phyloP scores from a whole-genome alignment of 2,329 filamentous ascomycete genomes.

The Paracamarosporium sp. region DNA sequence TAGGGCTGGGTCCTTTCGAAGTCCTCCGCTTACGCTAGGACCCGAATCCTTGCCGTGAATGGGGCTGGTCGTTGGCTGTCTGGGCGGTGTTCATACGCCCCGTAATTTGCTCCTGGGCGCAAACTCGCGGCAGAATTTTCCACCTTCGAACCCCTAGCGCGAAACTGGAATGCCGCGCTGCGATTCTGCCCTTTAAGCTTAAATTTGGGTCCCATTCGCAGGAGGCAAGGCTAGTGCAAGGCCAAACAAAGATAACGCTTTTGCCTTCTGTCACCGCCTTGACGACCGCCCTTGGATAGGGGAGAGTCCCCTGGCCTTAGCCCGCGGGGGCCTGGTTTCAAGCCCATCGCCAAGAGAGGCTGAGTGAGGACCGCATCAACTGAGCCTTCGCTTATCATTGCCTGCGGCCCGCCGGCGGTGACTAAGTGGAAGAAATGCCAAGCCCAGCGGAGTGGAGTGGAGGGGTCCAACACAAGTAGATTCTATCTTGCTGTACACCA shows the following conservation, averaged over 20 bases:
- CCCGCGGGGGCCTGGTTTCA: not conserved
- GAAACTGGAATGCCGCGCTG: not conserved
- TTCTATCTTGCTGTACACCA: no score
- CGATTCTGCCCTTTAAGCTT: not conserved
- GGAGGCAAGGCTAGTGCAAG: not conserved
- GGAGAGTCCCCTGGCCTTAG: not conserved
- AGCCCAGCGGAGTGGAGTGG: not conserved
- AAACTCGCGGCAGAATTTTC: not conserved
- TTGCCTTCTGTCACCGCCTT: not conserved
- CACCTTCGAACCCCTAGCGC: not conserved
- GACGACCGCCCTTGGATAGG: not conserved
- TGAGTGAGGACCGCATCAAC: not conserved
- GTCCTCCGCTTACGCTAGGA: constrained; percentile 2
- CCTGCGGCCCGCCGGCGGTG: not conserved
- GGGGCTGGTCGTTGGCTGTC: not conserved
- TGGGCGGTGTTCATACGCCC: not conserved
- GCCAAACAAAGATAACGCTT: not conserved
- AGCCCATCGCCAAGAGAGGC: not conserved
- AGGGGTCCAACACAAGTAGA: not conserved
- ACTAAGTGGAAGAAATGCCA: not conserved
- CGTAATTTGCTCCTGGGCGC: not conserved
- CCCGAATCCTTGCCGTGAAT: not conserved
- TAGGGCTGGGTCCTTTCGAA: not conserved
- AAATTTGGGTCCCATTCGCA: not conserved
- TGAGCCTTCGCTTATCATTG: not conserved